Base-by-base conservation (phyloP, 208 protist genomes). In the Crithidia fasciculata region DNA sequence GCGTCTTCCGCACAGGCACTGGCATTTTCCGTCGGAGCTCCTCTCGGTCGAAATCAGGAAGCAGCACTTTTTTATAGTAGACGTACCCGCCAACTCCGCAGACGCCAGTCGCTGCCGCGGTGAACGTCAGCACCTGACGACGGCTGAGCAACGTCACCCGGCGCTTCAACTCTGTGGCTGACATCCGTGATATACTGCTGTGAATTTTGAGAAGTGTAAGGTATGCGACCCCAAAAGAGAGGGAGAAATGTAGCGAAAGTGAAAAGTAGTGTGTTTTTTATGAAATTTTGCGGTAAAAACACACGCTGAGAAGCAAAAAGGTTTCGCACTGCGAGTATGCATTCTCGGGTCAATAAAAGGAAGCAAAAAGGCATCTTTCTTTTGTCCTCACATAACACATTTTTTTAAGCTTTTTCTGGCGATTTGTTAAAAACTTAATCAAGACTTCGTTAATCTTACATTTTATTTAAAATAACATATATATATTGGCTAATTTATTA, bases 1-100 rank as follows among this genome's bases (percentile, higher is more conserved):
- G 66, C 41, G 88, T 95, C 12, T 77, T 69, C 12, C 88, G 73
- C 36, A 72, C 60, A 8, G 85, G 89, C 15, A 78, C 60, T 12
- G 47, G 69, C 19, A 63, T 70, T 28, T 69, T 74, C 43, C 55
- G 47, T n/a, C 69, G 54, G 12, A 72, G 44, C 5, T 74, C 58
- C 7, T 80, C 67, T 8, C 44, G 64, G 50, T 77, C 13, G 2
- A 78, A 64, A 12, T 82, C 75, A 0, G 89, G 81, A 18, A 84
- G 49, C 59, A 69, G 84, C 9, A 90, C 39, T 28, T 50, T 80
- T 6, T 78, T 68, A 72, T 90, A 90, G 58, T 90, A 94, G 2
- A 82, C 45, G 50, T 85, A 83, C 7, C 67, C 68, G 45, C 84
- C 80, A n/a, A 81, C 36, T 2, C 79, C 71, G 39, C 84, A 75